Percentiles rank a stretch among this genome's conserved stretches.
Conservation (phyloP, 2,329 filamentous ascomycete genomes). For the Aspergillus versicolor region DNA sequence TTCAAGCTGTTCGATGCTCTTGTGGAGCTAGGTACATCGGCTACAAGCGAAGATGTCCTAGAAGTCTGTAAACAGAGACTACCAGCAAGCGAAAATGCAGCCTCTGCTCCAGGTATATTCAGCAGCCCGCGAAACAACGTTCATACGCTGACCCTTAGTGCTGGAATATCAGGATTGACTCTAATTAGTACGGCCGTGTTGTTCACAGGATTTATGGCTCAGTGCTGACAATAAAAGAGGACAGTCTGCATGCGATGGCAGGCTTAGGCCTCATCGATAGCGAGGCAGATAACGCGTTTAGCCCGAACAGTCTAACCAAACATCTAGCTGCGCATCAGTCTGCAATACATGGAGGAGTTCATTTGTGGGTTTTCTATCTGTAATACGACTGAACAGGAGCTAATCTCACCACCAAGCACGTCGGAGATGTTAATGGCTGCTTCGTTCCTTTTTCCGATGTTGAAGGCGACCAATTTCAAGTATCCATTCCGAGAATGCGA, state of each 20-base stretch:
- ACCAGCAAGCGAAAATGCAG: background rate
- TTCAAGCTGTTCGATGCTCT: slow-evolving; percentile 35
- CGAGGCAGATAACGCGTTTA: slow-evolving; percentile 29
- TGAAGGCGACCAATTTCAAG: slow-evolving; percentile 33
- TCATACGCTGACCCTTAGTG: background rate
- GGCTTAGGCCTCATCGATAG: slow-evolving; percentile 35
- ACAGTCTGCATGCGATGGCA: slow-evolving; percentile 37
- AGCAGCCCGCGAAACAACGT: background rate
- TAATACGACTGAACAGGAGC: too few relatives aligned
- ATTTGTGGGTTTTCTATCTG: slow-evolving; percentile 28
- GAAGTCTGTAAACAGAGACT: slow-evolving; percentile 17
- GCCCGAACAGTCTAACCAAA: slow-evolving; percentile 33
- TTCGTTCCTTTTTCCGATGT: slow-evolving; percentile 36
- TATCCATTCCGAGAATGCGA: slow-evolving; percentile 37
- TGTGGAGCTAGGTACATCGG: slow-evolving; percentile 22
- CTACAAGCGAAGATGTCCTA: slow-evolving; percentile 28
- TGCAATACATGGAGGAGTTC: slow-evolving; percentile 36
- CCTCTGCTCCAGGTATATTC: background rate
- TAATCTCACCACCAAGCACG: slow-evolving; percentile 19
- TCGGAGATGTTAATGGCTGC: slow-evolving; percentile 35
- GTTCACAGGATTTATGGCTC: too few relatives aligned
- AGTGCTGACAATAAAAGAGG: slow-evolving; percentile 24
- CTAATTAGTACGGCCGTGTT: background rate
- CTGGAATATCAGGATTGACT: background rate
- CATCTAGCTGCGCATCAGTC: slow-evolving; percentile 35